These are phyloP conservation scores for Trichophyton rubrum DNA, from an alignment of 2,329 filamentous ascomycete genomes.

Conservation along the genomic window DNA sequence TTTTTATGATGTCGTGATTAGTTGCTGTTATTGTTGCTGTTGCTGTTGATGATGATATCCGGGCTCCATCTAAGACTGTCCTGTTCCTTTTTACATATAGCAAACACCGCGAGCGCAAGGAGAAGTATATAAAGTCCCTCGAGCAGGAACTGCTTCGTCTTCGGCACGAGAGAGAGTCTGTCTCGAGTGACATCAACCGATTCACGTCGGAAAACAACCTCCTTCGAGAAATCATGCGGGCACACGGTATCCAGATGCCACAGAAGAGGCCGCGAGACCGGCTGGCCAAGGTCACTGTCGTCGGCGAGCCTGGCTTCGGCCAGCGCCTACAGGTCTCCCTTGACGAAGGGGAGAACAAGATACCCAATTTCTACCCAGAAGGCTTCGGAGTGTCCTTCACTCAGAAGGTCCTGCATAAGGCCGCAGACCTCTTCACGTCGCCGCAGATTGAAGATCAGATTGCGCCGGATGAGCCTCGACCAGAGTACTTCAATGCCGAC, in stretches of 20 bases:
- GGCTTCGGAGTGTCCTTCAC: conserved; percentile 6
- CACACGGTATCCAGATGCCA: conserved; percentile 14
- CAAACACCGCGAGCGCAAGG: conserved; percentile 22
- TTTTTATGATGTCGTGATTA: not conserved
- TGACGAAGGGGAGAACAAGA: not conserved
- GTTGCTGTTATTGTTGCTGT: not conserved
- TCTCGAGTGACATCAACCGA: conserved; percentile 10
- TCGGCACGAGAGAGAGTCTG: conserved; percentile 16
- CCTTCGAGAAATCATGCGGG: conserved; percentile 15
- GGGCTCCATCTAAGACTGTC: not conserved
- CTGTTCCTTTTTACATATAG: conserved; percentile 10
- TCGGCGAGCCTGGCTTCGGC: conserved; percentile 12
- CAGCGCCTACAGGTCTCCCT: conserved; percentile 14
- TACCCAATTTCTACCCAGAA: conserved; percentile 9
- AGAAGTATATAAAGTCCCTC: conserved; percentile 21
- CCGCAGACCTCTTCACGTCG: not conserved
- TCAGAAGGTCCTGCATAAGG: not conserved
- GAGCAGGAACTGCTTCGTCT: conserved; percentile 19
- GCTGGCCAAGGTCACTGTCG: conserved; percentile 12
- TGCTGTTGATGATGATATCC: too few species aligned
- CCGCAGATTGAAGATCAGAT: not conserved
- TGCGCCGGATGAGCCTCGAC: not conserved
- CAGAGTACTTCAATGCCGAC: not conserved
- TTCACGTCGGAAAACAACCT: conserved; percentile 14
- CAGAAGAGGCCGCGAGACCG: not conserved